Percentiles rank a stretch among this genome's conserved stretches.
These are phyloP conservation scores for Macrophomina phaseolina DNA, from an alignment of 2,329 filamentous ascomycete species.

Conservation along the genomic window DNA sequence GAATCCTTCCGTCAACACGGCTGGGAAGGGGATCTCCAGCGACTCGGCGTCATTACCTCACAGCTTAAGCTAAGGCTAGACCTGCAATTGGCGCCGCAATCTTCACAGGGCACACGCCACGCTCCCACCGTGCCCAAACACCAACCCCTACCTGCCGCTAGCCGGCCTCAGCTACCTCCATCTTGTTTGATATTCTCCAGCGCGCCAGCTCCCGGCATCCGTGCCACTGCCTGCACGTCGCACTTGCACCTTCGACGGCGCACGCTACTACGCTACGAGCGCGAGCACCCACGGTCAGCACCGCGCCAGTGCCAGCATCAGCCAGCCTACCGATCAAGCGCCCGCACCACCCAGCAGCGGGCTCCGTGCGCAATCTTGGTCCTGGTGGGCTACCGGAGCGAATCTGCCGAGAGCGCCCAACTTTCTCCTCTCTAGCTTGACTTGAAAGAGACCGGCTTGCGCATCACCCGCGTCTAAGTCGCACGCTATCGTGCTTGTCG, in stretches of 20 bases:
- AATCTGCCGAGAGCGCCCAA: constrained; percentile 45
- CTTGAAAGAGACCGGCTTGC: constrained; percentile 49
- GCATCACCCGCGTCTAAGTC: constrained; percentile 57
- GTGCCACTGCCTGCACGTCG: constrained; percentile 26
- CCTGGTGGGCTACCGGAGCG: constrained; percentile 35
- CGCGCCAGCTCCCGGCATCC: constrained; percentile 26
- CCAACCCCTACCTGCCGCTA: constrained; percentile 40
- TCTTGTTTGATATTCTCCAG: constrained; percentile 32
- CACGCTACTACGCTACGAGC: constrained; percentile 24
- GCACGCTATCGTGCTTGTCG: constrained; percentile 48
- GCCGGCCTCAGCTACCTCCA: constrained; percentile 34
- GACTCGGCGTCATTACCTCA: constrained; percentile 44
- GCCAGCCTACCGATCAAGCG: constrained; percentile 26
- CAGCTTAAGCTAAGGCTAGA: constrained; percentile 39
- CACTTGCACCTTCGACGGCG: constrained; percentile 26
- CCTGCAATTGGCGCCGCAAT: constrained; percentile 42
- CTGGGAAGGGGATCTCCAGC: constrained; percentile 27
- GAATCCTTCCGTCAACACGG: constrained; percentile 25
- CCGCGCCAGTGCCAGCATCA: constrained; percentile 17
- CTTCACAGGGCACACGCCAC: constrained; percentile 39
- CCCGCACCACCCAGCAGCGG: constrained; percentile 15
- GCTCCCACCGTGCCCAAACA: constrained; percentile 27
- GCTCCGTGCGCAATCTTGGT: constrained; percentile 21
- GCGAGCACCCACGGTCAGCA: constrained; percentile 17
- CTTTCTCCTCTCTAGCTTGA: constrained; percentile 41